Base-by-base conservation (phyloP, 2,329 filamentous ascomycete species). In the Dactylonectria macrodidyma region DNA sequence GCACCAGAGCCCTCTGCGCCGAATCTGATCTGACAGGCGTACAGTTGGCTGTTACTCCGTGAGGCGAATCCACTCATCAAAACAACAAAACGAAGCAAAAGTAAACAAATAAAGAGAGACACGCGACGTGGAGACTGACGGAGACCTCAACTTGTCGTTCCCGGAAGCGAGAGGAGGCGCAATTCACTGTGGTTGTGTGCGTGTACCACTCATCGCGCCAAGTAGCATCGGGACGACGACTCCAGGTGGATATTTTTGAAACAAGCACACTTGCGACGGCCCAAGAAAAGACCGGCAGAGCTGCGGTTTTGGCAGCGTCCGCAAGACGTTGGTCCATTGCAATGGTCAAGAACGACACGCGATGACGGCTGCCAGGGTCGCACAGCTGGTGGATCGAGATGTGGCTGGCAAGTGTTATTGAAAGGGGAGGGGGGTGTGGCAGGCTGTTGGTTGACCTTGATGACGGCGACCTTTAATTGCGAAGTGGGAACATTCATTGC, bases 11-110 rank as follows among this genome's bases (percentile, higher is more conserved):
- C 47, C 60, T 62, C 62, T 61, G 48, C 62, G 69, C 71, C 26
- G 64, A 57, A 65, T 68, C 61, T 66, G 62, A 59, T 68, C 55
- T 64, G 19, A 72, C 69, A 63, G 62, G 63, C 55, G 46, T 24
- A 14, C 48, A 61, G 24, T 44, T 19, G 47, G 51, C 61, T 55
- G 68, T 71, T 71, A 64, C 70, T 71, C 61, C 48, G 66, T 54
- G 38, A 33, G 50, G 7, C 36, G 65, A 65, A 61, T 64, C 57
- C 61, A 67, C 65, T 52, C 52, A 65, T 64, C 64, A 71, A 65
- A 69, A 62, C 57, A 71, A 61, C 34, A 56, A 61, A 54, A 54
- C 44, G 54, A 59, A 63, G 59, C 47, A 63, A 58, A 59, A 61
- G 24, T 63, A 47, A 59, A 51, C 56, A 50, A 65, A 47, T 51